Conservation (phyloP, 2,329 filamentous ascomycete species). For the Teratosphaeria viscida region DNA sequence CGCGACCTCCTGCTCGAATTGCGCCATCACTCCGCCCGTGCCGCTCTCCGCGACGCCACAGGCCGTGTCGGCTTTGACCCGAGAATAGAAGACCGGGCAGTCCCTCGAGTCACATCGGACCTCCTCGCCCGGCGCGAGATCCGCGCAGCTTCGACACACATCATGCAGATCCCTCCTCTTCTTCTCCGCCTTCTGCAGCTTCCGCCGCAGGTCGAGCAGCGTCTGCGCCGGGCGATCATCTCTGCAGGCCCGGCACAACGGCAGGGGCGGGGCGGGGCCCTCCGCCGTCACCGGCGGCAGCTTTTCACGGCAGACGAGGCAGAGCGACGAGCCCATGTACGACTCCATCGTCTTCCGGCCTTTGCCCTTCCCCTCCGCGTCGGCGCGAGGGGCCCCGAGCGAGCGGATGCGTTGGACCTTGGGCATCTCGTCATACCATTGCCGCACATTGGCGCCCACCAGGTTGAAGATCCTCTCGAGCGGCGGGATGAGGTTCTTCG, state of each 20-base stretch:
- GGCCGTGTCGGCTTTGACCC: constrained; percentile 51
- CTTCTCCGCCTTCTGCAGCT: constrained; percentile 53
- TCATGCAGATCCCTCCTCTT: constrained; percentile 53
- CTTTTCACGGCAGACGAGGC: constrained; percentile 62
- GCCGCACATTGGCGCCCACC: constrained; percentile 78
- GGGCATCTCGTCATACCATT: constrained; percentile 96
- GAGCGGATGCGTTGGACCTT: constrained; percentile 69
- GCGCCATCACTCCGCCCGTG: constrained; percentile 27
- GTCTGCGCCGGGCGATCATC: constrained; percentile 45
- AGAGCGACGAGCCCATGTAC: constrained; percentile 77
- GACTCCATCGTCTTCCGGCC: constrained; percentile 66
- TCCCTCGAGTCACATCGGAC: constrained; percentile 85
- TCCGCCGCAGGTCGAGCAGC: constrained; percentile 52
- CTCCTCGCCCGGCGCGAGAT: constrained; percentile 60
- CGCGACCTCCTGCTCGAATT: background rate
- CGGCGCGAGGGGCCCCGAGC: constrained; percentile 29
- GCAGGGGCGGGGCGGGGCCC: constrained; percentile 19
- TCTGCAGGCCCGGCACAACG: constrained; percentile 51
- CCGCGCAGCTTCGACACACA: constrained; percentile 73
- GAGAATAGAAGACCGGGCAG: constrained; percentile 82
- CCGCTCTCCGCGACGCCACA: constrained; percentile 29
- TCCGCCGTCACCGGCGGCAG: constrained; percentile 32
- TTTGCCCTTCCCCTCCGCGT: constrained; percentile 18
- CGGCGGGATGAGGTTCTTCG: constrained; percentile 88
- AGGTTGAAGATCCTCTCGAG: constrained; percentile 95